Conservation (phyloP, 2,329 filamentous ascomycete species). For the Neofusicoccum umdonicola region DNA sequence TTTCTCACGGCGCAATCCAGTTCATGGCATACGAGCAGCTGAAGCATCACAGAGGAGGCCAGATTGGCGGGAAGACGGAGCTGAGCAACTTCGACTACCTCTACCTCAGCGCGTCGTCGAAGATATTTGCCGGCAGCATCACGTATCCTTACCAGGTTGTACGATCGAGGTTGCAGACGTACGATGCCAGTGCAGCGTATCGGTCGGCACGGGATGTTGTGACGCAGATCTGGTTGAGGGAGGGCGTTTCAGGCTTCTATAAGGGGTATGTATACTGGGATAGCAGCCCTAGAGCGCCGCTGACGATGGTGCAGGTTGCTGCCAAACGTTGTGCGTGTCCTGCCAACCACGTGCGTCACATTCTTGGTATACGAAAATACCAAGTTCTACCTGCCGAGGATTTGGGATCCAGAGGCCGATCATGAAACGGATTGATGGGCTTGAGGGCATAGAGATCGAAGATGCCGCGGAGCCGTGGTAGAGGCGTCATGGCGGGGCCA, state of each 20-base stretch:
- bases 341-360: conserved; percentile 94
- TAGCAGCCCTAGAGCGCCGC: background rate
- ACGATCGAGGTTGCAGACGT: conserved; percentile 82
- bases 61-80: conserved; percentile 27
- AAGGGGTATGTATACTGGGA: conserved; percentile 57
- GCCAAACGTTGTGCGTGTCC: conserved; percentile 83
- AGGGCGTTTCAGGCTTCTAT: conserved; percentile 84
- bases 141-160: conserved; percentile 97
- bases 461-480: background rate
- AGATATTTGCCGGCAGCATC: conserved; percentile 81
- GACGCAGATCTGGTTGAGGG: conserved; percentile 70
- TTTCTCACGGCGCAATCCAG: conserved; percentile 89
- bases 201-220: conserved; percentile 71
- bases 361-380: conserved; percentile 97
- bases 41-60: conserved; percentile 58
- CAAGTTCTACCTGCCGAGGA: conserved; percentile 63
- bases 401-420: conserved; percentile 24
- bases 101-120: conserved; percentile 74
- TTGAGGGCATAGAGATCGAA: background rate
- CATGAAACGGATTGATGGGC: conserved; percentile 6
- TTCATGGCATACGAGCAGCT: conserved; percentile 89
- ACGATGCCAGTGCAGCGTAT: conserved; percentile 74
- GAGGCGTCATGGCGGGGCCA: background rate
- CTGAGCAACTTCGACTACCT: conserved; percentile 75
- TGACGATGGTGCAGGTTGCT: conserved; percentile 52